A percentile compares a stretch with the other conserved stretches of the same genome.
phyloP scores from a whole-genome alignment of 208 protist species.

The Endotrypanum monterogeii region DNA sequence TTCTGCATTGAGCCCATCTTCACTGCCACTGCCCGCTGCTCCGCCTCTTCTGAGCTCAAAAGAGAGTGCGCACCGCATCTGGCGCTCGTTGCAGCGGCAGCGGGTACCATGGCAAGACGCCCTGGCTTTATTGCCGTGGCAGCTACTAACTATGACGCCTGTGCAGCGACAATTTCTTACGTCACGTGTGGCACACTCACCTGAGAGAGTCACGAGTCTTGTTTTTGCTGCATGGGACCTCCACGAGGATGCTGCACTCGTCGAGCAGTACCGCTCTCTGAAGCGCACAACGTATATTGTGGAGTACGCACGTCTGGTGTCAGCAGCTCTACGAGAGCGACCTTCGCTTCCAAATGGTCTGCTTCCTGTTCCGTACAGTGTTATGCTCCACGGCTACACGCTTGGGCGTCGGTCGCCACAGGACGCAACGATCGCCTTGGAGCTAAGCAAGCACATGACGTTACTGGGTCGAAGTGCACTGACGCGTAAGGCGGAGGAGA shows the following conservation, averaged over 20 bases:
- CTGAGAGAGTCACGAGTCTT: constrained; percentile 22
- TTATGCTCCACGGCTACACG: constrained; percentile 51
- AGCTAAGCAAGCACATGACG: constrained; percentile 41
- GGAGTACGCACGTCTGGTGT: constrained; percentile 47
- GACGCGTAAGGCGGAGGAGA: constrained; percentile 39
- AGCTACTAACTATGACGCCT: constrained; percentile 39
- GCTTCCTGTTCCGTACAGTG: constrained; percentile 51
- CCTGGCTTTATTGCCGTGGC: constrained; percentile 41
- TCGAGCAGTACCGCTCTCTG: constrained; percentile 37
- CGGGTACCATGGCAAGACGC: constrained; percentile 50
- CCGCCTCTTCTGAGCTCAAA: constrained; percentile 8
- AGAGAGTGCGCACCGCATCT: constrained; percentile 48
- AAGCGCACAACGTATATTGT: constrained; percentile 39
- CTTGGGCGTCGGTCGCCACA: constrained; percentile 28
- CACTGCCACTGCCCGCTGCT: background rate
- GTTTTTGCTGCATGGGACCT: constrained; percentile 42
- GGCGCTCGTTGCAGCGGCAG: constrained; percentile 49
- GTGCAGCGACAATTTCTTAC: constrained; percentile 38
- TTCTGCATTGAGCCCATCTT: background rate
- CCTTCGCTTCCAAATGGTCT: constrained; percentile 54
- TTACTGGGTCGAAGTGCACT: constrained; percentile 32
- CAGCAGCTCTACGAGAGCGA: constrained; percentile 46
- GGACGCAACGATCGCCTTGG: constrained; percentile 51
- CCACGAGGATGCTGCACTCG: constrained; percentile 28
- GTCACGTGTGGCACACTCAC: constrained; percentile 1